phyloP scores from a whole-genome alignment of 257 asterid genomes.

The Hygrophila difformis region DNA sequence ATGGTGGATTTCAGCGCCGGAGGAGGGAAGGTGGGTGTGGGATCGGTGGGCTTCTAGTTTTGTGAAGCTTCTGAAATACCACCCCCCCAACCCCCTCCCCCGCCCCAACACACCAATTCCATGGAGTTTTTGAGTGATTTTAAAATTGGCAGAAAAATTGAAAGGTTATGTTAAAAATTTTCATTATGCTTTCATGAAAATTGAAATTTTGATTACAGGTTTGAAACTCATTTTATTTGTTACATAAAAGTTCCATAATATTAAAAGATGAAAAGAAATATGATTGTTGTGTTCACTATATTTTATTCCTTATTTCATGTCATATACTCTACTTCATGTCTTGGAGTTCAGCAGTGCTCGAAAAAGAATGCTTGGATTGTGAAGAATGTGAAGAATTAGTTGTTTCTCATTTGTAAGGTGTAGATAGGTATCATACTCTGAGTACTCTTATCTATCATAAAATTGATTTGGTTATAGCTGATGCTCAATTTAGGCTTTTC shows the following conservation, averaged over 20 bases:
- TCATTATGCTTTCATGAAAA: not conserved
- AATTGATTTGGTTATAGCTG: conserved; percentile 13
- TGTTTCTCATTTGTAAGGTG: conserved; percentile 85
- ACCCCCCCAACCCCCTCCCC: no score
- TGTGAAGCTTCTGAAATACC: no score
- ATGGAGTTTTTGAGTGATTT: no score
- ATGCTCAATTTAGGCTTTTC: conserved; percentile 3
- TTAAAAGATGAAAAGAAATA: no score
- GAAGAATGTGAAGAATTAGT: conserved; percentile 51
- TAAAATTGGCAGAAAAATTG: conserved; percentile 38
- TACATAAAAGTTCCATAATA: no score
- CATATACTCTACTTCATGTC: conserved; percentile 69
- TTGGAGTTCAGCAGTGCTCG: conserved; percentile 94
- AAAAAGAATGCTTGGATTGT: conserved; percentile 90
- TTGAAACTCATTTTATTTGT: no score
- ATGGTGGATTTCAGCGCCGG: no score
- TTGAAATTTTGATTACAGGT: not conserved
- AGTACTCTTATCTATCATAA: not conserved
- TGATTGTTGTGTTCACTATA: no score
- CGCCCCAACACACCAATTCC: no score
- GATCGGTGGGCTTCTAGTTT: no score
- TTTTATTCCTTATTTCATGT: conserved; percentile 54
- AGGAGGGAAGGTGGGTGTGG: no score
- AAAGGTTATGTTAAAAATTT: conserved; percentile 36
- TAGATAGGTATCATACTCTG: conserved; percentile 60